A percentile compares a stretch with the other conserved stretches of the same genome.
These are phyloP conservation scores for Neoboletus magnificus DNA, from an alignment of 768 basidiomycete genomes.

Conservation along the genomic window DNA sequence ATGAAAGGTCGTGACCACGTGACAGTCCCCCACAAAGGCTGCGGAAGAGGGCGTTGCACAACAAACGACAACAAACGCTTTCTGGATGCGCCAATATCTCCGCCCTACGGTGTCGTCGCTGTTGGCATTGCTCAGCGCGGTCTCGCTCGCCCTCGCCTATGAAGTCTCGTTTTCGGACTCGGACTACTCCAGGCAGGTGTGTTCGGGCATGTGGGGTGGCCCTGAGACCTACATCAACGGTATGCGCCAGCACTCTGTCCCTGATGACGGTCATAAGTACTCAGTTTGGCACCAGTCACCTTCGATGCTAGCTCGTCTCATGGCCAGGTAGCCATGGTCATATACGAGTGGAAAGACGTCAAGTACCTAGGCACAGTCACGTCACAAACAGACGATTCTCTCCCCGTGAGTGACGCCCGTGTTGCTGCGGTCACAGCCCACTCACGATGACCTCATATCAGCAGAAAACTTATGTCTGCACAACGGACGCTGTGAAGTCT, in stretches of 20 bases:
- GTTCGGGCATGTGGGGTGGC: constrained; percentile 93
- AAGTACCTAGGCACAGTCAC: constrained; percentile 75
- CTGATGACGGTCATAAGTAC: constrained; percentile 17
- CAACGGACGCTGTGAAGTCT: constrained; percentile 67
- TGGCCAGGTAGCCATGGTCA: constrained; percentile 89
- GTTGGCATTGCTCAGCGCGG: constrained; percentile 29
- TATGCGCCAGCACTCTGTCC: constrained; percentile 32
- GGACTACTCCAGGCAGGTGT: constrained; percentile 86
- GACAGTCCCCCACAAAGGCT: constrained; percentile 13
- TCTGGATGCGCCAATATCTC: constrained; percentile 27
- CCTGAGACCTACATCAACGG: constrained; percentile 80
- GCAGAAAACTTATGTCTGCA: constrained; percentile 95
- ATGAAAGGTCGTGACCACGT: constrained; percentile 24
- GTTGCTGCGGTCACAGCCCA: constrained; percentile 11
- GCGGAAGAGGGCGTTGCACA: constrained; percentile 9
- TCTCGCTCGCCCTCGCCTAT: constrained; percentile 45
- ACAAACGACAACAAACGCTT: constrained; percentile 30
- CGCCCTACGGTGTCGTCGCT: constrained; percentile 11
- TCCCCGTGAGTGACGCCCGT: constrained; percentile 55
- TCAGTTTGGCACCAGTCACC: constrained; percentile 47
- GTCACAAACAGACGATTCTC: constrained; percentile 46
- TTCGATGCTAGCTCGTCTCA: constrained; percentile 68
- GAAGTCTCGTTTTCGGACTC: constrained; percentile 66
- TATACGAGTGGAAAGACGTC: constrained; percentile 94
- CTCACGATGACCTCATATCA: constrained; percentile 24